A percentile compares a stretch with the other conserved stretches of the same genome.
phyloP scores from a whole-genome alignment of 1,284 basidiomycete species.

The Quambalaria eucalypti region DNA sequence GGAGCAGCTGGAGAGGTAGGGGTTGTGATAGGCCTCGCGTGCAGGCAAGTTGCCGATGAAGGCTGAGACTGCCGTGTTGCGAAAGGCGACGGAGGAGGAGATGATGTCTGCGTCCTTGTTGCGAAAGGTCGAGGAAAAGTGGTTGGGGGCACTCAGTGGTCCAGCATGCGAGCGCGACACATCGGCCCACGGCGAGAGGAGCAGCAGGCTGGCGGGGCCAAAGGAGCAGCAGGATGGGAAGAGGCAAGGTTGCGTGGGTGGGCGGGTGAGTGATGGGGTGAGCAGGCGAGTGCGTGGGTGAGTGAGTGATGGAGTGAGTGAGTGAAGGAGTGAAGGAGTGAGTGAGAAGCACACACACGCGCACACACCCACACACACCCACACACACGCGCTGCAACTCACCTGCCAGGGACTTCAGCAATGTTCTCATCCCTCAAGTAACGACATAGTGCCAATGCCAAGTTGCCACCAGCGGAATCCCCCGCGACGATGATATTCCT shows the following conservation, averaged over 20 bases:
- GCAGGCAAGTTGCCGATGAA: conserved; percentile 36
- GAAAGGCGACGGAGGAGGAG: conserved; percentile 23
- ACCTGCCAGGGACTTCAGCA: conserved; percentile 16
- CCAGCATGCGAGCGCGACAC: conserved; percentile 40
- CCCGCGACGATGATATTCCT: conserved; percentile 59
- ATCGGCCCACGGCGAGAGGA: conserved; percentile 43
- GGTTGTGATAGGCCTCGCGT: conserved; percentile 35
- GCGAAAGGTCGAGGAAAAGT: conserved; percentile 18
- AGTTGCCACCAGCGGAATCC: conserved; percentile 64
- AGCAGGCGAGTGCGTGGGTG: too few relatives aligned
- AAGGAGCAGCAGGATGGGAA: conserved; percentile 7
- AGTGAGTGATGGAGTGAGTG: too few relatives aligned
- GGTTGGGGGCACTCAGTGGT: conserved; percentile 29
- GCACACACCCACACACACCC: neutral
- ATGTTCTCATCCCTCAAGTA: conserved; percentile 43
- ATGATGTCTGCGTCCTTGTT: conserved; percentile 38
- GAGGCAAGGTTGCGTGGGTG: neutral
- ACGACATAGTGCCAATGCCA: conserved; percentile 54
- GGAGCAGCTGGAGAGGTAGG: conserved; percentile 38
- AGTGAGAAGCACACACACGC: neutral
- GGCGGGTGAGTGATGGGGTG: too few relatives aligned
- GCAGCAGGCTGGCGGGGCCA: conserved; percentile 23
- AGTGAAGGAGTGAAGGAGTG: too few relatives aligned
- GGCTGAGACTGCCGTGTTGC: conserved; percentile 38
- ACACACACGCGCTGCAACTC: neutral